A percentile compares a stretch with the other conserved stretches of the same genome.
These are phyloP conservation scores for Dryadomyces quercus-mongolicae DNA, from an alignment of 2,329 filamentous ascomycete species.

Conservation along the genomic window DNA sequence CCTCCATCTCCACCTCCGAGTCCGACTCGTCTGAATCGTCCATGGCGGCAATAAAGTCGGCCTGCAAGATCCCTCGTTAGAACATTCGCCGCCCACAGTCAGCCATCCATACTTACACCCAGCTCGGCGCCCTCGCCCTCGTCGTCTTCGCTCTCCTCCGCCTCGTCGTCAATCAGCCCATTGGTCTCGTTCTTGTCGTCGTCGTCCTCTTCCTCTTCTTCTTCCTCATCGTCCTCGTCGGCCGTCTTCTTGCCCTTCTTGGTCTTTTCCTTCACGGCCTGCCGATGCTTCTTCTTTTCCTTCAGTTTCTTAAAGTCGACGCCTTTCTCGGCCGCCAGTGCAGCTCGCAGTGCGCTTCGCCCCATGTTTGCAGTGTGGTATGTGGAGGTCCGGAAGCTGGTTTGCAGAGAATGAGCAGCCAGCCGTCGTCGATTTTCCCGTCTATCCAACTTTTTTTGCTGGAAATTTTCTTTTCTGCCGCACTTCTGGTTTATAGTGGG, in stretches of 20 bases:
- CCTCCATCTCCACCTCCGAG: conserved; percentile 66
- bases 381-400: background rate
- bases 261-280: conserved; percentile 21
- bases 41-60: conserved; percentile 40
- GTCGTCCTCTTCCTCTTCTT: conserved; percentile 27
- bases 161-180: conserved; percentile 17
- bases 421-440: background rate
- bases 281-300: conserved; percentile 34
- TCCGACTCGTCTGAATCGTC: conserved; percentile 54
- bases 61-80: conserved; percentile 16
- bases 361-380: conserved; percentile 7
- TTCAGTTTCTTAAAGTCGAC: conserved; percentile 39
- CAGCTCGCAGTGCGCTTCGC: conserved; percentile 37
- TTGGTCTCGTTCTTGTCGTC: conserved; percentile 18
- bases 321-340: conserved; percentile 42
- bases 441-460: conserved; percentile 1
- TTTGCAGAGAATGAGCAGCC: background rate
- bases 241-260: conserved; percentile 16
- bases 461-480: conserved; percentile 11
- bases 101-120: conserved; percentile 9
- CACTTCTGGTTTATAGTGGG: background rate
- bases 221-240: conserved; percentile 18
- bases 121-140: conserved; percentile 16
- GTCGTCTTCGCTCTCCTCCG: conserved; percentile 22
- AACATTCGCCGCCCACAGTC: background rate